Conservation (phyloP, 1,284 basidiomycete genomes). For the Cutaneotrichosporon sp. region DNA sequence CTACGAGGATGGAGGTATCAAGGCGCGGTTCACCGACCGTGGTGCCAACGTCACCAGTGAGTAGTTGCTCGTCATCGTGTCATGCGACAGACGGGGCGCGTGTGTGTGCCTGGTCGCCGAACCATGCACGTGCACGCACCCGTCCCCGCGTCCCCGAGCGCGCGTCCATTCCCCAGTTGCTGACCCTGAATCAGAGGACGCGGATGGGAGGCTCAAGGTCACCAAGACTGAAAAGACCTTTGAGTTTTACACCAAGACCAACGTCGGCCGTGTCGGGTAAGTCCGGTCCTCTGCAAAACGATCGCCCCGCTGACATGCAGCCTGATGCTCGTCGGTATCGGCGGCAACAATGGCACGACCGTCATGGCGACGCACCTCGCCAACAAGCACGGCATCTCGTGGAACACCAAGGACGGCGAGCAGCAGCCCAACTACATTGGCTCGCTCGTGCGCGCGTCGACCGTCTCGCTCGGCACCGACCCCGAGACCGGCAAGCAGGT, state of each 20-base stretch:
- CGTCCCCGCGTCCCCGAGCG: background rate
- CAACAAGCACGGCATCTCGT: constrained; percentile 89
- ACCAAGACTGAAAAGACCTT: constrained; percentile 65
- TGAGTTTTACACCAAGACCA: constrained; percentile 86
- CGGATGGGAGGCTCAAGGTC: constrained; percentile 66
- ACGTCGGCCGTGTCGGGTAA: constrained; percentile 87
- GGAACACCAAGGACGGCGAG: constrained; percentile 88
- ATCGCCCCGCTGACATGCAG: constrained; percentile 49
- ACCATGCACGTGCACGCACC: background rate
- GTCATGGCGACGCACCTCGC: constrained; percentile 92
- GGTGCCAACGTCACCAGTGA: constrained; percentile 62
- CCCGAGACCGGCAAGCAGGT: constrained; percentile 81
- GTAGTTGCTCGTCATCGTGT: constrained; percentile 12
- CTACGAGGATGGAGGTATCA: constrained; percentile 74
- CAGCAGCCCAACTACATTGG: constrained; percentile 97
- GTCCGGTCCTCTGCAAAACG: constrained; percentile 36
- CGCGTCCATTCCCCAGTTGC: background rate
- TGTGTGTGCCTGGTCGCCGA: no score
- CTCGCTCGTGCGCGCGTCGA: constrained; percentile 82
- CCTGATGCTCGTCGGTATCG: constrained; percentile 92
- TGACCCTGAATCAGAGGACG: constrained; percentile 44
- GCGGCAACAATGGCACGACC: constrained; percentile 96
- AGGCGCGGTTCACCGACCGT: constrained; percentile 75
- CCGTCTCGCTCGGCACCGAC: constrained; percentile 84
- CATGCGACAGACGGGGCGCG: no score